phyloP scores from a whole-genome alignment of 805 yeast genomes.

The Candida taoyuanica region DNA sequence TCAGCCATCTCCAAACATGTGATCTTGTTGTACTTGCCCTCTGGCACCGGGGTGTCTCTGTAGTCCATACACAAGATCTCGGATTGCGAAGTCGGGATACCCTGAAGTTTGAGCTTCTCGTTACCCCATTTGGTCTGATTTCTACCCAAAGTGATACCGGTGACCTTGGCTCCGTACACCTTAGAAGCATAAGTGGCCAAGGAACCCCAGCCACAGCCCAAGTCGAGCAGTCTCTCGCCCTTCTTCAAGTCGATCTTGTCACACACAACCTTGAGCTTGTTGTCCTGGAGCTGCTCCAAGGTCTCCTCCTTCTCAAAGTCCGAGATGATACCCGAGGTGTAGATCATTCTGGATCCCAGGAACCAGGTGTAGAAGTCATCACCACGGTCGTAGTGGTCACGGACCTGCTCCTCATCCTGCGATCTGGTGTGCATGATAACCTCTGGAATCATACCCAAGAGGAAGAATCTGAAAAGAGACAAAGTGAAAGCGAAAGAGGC shows the following conservation, averaged over 20 bases:
- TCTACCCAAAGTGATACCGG: slow-evolving; percentile 86
- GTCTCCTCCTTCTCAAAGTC: slow-evolving; percentile 71
- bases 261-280: slow-evolving; percentile 81
- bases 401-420: slow-evolving; percentile 94
- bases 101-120: slow-evolving; percentile 60
- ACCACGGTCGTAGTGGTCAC: slow-evolving; percentile 95
- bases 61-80: slow-evolving; percentile 79
- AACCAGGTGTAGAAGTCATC: slow-evolving; percentile 94
- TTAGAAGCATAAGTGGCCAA: slow-evolving; percentile 79
- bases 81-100: slow-evolving; percentile 64
- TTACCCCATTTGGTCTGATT: slow-evolving; percentile 93
- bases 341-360: slow-evolving; percentile 91
- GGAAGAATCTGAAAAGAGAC: slow-evolving; percentile 71
- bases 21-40: slow-evolving; percentile 71
- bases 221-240: slow-evolving; percentile 74
- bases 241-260: slow-evolving; percentile 72
- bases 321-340: slow-evolving; percentile 79
- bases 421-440: slow-evolving; percentile 87
- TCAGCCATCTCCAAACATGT: slow-evolving; percentile 94
- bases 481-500: slow-evolving; percentile 74
- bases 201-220: slow-evolving; percentile 98
- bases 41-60: slow-evolving; percentile 81
- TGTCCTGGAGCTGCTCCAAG: slow-evolving; percentile 79
- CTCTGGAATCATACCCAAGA: slow-evolving; percentile 88
- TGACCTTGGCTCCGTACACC: slow-evolving; percentile 77